Evolutionary conservation across 805 yeast species (phyloP).

Genomic region (Ogataea ganodermae): DNA sequence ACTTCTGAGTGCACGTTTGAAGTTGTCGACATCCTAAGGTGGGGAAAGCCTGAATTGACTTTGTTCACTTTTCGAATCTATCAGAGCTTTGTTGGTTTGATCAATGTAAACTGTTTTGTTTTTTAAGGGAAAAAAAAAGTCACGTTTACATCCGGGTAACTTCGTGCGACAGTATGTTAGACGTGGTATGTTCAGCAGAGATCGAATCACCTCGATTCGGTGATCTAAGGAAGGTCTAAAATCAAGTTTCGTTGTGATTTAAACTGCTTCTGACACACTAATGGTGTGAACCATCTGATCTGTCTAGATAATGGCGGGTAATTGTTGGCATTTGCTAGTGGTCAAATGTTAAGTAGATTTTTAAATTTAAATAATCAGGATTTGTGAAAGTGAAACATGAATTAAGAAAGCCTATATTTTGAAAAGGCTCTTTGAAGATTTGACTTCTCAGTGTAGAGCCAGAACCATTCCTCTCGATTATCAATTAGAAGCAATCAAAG

Average conservation of each 20-base stretch:
- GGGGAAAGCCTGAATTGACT: background rate
- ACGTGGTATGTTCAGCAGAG: background rate
- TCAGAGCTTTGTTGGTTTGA: background rate
- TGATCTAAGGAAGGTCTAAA: background rate
- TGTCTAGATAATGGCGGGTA: too few relatives aligned
- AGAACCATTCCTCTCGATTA: too few relatives aligned
- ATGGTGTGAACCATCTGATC: too few relatives aligned
- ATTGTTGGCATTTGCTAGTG: too few relatives aligned
- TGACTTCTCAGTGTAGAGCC: too few relatives aligned
- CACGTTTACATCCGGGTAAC: background rate
- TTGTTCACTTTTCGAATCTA: background rate
- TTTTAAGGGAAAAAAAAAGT: conserved; percentile 1
- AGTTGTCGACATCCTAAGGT: conserved; percentile 1
- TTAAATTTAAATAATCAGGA: too few relatives aligned
- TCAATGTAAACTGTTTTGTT: conserved; percentile 2
- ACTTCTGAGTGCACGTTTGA: conserved; percentile 10
- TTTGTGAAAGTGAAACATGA: too few relatives aligned
- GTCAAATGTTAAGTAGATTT: too few relatives aligned
- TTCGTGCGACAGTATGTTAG: background rate
- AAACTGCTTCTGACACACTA: too few relatives aligned
- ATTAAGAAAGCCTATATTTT: too few relatives aligned
- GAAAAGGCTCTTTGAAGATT: too few relatives aligned
- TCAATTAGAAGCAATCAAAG: too few relatives aligned
- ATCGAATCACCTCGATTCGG: background rate
- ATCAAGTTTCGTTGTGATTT: background rate